phyloP scores from a whole-genome alignment of 75 land plant genomes.

The Cunninghamia lanceolata region DNA sequence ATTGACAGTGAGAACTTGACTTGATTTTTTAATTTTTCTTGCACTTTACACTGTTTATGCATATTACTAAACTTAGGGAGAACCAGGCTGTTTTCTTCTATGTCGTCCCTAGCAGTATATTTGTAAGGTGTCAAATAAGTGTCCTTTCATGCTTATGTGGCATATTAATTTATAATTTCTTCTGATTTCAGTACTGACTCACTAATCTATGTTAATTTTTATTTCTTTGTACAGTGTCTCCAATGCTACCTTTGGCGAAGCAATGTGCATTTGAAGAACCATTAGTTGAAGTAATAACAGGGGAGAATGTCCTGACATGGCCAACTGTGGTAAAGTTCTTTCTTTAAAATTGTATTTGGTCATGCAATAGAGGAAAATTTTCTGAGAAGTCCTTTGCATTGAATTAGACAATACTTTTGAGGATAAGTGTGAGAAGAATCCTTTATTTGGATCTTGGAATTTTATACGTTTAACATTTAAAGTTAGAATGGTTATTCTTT shows the following conservation, averaged over 20 bases:
- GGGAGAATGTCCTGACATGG: conserved; percentile 95
- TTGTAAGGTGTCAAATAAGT: neutral
- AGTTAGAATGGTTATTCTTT: neutral
- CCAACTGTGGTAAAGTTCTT: conserved; percentile 64
- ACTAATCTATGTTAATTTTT: neutral
- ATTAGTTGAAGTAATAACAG: conserved; percentile 75
- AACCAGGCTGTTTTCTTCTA: neutral
- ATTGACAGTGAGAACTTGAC: conserved; percentile 76
- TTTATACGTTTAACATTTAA: neutral
- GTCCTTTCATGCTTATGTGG: neutral
- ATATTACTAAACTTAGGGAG: neutral
- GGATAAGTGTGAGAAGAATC: neutral
- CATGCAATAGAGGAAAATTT: neutral
- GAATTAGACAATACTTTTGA: neutral
- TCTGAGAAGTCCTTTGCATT: neutral
- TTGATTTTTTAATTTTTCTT: neutral
- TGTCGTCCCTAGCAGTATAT: neutral
- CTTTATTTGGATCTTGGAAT: neutral
- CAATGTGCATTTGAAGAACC: conserved; percentile 99
- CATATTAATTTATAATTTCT: neutral
- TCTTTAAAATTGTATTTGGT: neutral
- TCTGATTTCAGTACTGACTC: neutral
- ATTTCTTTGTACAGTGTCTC: conserved; percentile 68
- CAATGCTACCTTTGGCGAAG: conserved; percentile 91
- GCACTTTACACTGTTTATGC: neutral